These are phyloP conservation scores for Tolypocladium guangdongense DNA, from an alignment of 2,329 filamentous ascomycete genomes.

Conservation along the genomic window DNA sequence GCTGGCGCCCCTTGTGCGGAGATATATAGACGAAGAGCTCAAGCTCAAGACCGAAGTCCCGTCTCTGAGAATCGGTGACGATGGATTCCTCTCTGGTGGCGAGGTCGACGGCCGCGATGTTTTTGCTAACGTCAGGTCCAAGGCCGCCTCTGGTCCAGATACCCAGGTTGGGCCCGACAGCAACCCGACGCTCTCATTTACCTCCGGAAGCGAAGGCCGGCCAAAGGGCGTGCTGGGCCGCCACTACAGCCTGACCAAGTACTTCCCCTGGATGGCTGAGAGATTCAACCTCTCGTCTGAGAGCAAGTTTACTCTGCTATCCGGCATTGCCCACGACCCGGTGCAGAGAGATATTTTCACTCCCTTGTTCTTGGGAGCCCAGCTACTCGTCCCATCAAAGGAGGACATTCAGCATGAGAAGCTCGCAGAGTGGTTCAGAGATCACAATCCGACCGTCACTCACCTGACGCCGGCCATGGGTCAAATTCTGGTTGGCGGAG, in stretches of 20 bases:
- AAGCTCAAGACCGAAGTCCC: constrained; percentile 65
- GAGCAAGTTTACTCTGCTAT: constrained; percentile 71
- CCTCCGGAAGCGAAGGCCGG: constrained; percentile 62
- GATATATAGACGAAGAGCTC: constrained; percentile 64
- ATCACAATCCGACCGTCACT: constrained; percentile 63
- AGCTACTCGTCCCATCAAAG: constrained; percentile 64
- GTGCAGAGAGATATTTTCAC: constrained; percentile 73
- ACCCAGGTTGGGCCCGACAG: constrained; percentile 81
- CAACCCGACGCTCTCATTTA: constrained; percentile 64
- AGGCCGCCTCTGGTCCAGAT: constrained; percentile 46
- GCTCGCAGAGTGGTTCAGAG: constrained; percentile 78
- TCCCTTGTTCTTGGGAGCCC: constrained; percentile 74
- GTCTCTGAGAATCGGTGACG: constrained; percentile 57
- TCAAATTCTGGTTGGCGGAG: constrained; percentile 82
- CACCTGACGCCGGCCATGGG: constrained; percentile 96
- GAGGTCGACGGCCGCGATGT: constrained; percentile 54
- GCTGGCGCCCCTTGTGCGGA: constrained; percentile 35
- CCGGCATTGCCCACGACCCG: constrained; percentile 71
- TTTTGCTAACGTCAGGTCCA: constrained; percentile 42
- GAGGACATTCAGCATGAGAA: constrained; percentile 81
- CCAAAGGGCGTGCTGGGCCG: constrained; percentile 83
- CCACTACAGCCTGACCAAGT: constrained; percentile 76
- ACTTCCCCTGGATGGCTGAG: constrained; percentile 90
- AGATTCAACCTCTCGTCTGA: constrained; percentile 63
- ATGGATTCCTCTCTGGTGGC: constrained; percentile 64